phyloP scores from a whole-genome alignment of 176 grass and related monocot species.

The Triticum turgidum region DNA sequence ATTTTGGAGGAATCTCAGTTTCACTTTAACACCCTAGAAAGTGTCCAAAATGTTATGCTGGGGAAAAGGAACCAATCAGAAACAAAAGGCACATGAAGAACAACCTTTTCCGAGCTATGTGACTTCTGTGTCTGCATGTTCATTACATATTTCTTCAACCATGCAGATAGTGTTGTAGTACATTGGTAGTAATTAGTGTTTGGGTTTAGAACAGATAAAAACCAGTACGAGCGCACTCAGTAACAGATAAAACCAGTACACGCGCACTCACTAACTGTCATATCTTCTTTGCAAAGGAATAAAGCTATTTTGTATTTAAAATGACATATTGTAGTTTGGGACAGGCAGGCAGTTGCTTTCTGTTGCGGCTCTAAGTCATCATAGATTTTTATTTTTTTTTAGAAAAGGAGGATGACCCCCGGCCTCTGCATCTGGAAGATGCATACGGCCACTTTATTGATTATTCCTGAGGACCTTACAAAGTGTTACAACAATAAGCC shows the following conservation, averaged over 20 bases:
- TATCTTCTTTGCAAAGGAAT: not conserved
- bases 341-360: slow-evolving; percentile 14
- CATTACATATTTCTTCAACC: not conserved
- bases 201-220: not conserved
- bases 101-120: not conserved
- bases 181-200: not conserved
- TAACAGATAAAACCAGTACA: not conserved
- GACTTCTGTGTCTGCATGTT: not conserved
- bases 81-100: slow-evolving; percentile 16
- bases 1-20: not conserved
- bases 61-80: slow-evolving; percentile 3
- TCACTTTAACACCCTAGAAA: slow-evolving; percentile 18
- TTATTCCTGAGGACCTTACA: too few relatives aligned
- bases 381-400: not conserved
- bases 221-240: not conserved
- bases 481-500: too few relatives aligned
- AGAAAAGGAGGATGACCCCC: too few relatives aligned
- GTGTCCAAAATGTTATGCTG: not conserved
- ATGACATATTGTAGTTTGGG: slow-evolving; percentile 18
- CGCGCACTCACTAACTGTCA: not conserved
- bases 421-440: too few relatives aligned
- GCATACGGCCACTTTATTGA: too few relatives aligned
- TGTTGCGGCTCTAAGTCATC: slow-evolving; percentile 13
- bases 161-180: not conserved
- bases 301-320: not conserved